These are phyloP conservation scores for Oryza longistaminata DNA, from an alignment of 176 grass and related monocot genomes.

Conservation along the genomic window DNA sequence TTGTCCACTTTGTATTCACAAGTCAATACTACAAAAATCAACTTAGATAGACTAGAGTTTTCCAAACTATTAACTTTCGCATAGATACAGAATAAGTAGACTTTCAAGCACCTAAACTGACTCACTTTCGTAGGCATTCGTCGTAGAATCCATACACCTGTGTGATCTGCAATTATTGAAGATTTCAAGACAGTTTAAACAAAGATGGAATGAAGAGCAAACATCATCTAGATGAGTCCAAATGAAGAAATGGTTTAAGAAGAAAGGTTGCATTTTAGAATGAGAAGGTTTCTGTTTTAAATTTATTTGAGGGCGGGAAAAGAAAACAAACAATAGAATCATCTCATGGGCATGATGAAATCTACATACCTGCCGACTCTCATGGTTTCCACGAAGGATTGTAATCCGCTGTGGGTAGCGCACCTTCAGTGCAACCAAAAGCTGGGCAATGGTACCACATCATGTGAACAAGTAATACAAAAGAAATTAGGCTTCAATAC, in stretches of 20 bases:
- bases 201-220: not conserved
- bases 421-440: slow-evolving; percentile 90
- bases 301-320: not conserved
- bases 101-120: too few species aligned
- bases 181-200: slow-evolving; percentile 1
- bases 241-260: not conserved
- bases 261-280: not conserved
- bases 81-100: too few species aligned
- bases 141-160: slow-evolving; percentile 97
- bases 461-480: not conserved
- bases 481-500: not conserved
- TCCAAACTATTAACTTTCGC: too few species aligned
- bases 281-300: not conserved
- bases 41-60: not conserved
- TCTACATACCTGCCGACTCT: slow-evolving; percentile 67
- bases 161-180: slow-evolving; percentile 68
- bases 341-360: not conserved
- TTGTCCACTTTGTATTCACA: not conserved
- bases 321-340: not conserved
- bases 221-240: not conserved
- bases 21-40: not conserved
- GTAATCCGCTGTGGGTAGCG: slow-evolving; percentile 84
- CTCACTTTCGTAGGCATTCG: slow-evolving; percentile 93
- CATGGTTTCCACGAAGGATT: slow-evolving; percentile 89
- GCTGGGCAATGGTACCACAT: slow-evolving; percentile 40